These are phyloP conservation scores for Ganoderma leucocontextum DNA, from an alignment of 1,284 basidiomycete genomes.

Conservation along the genomic window DNA sequence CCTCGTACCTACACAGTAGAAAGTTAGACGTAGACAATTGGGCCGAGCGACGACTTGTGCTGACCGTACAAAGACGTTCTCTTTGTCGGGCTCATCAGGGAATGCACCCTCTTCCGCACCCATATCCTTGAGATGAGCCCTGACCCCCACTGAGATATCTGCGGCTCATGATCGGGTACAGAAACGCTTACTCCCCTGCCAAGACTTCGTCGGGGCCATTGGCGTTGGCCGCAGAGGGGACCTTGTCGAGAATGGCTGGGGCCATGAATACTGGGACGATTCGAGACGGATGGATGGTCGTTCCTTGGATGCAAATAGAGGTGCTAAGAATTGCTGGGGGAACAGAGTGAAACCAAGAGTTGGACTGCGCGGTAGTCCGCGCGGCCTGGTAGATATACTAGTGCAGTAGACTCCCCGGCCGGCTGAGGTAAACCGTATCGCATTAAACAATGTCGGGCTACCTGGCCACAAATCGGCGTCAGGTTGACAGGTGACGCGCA, in stretches of 20 bases:
- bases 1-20: not conserved
- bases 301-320: not conserved
- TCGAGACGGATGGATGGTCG: not conserved
- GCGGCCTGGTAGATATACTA: not conserved
- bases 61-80: not conserved
- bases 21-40: not conserved
- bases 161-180: not conserved
- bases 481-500: not conserved
- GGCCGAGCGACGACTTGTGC: not conserved
- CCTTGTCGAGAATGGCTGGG: not conserved
- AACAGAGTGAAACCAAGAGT: not conserved
- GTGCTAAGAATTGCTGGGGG: not conserved
- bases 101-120: not conserved
- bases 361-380: not conserved
- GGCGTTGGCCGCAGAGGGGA: not conserved
- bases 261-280: not conserved
- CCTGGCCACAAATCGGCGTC: not conserved
- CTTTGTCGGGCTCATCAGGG: not conserved
- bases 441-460: not conserved
- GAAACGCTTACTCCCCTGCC: not conserved
- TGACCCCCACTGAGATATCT: not conserved
- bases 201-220: not conserved
- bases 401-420: not conserved
- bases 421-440: not conserved
- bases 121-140: not conserved